A percentile compares a stretch with the other conserved stretches of the same genome.
Evolutionary conservation across 1,284 basidiomycete species (phyloP).

Genomic region (Microbotryum scabiosae): DNA sequence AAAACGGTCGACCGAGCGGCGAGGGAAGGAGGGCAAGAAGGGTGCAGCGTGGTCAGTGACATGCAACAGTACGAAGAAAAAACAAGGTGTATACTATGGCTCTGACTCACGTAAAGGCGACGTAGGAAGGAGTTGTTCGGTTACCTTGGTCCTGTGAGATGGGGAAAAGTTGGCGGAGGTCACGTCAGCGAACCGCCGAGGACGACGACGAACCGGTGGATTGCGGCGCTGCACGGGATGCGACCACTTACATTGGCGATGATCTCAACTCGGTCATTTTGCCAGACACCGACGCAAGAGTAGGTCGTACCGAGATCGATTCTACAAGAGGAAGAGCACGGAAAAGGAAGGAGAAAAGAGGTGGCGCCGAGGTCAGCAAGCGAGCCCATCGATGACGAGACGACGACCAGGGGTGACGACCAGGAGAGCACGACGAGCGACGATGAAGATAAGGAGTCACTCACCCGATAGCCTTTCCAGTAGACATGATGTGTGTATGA

Average conservation of each 20-base stretch:
- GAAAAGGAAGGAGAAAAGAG: constrained; percentile 3
- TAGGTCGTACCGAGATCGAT: constrained; percentile 45
- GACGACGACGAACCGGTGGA: neutral
- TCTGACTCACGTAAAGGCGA: constrained; percentile 59
- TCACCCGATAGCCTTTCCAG: constrained; percentile 4
- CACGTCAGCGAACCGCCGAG: constrained; percentile 3
- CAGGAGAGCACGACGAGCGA: neutral
- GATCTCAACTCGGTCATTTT: constrained; percentile 97
- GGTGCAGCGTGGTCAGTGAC: neutral
- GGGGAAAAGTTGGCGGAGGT: constrained; percentile 39
- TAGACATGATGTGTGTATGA: neutral
- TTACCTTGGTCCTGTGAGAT: constrained; percentile 82
- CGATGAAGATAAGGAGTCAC: neutral
- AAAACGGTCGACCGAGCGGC: too few relatives aligned
- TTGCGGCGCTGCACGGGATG: too few relatives aligned
- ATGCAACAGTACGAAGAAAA: neutral
- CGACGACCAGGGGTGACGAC: too few relatives aligned
- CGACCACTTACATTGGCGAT: constrained; percentile 66
- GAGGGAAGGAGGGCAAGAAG: too few relatives aligned
- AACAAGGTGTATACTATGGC: neutral
- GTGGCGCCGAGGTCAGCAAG: neutral
- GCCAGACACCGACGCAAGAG: constrained; percentile 88
- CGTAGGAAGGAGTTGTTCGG: constrained; percentile 89
- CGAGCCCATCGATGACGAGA: neutral
- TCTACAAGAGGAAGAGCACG: neutral